Base-by-base conservation (phyloP, 345 rosid genomes). In the Eucalyptus cloeziana region DNA sequence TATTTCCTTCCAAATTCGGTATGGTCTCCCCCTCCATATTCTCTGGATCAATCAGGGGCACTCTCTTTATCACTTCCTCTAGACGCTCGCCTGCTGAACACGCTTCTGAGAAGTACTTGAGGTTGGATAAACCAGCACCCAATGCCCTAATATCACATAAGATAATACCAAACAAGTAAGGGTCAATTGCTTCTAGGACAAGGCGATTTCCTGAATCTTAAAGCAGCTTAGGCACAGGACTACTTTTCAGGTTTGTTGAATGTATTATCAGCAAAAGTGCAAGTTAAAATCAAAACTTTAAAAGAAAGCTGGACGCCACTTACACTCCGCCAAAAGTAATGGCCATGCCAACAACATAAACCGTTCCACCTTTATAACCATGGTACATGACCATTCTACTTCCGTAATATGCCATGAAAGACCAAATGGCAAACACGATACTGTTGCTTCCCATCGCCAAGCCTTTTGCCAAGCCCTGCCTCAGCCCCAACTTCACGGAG, bases 381-480 rank as follows among this genome's bases (percentile, higher is more conserved):
- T 96, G 94, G 91, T 96, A 94, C 97, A 96, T 96, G 89, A 96
- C 97, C 96, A 96, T 90, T 85, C 94, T 90, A 86, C 97, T 95
- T 9, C 97, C 97, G 80, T 94, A 96, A 50, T 92, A 96, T 86
- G 95, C 90, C 96, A 94, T 89, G 92, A 95, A 94, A 22, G 97
- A 91, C 98, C 98, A 96, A 76, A 95, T 91, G 6, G 94, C 99
- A 22, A 96, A 96, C 67, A 95, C 94, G 33, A 96, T 85, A 40
- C 97, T 94, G 85, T 96, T 95, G 92, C 98, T 96, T 37, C 99
- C 97, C 24, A 96, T 92, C 8, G 97, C 95, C 40, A 96, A 40
- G 13, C 99, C 99, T 88, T 94, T 96, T 10, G 96, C 96, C 88
- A 96, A 90, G 8, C 99, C 99, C 71, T 94, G 96, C 91, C 86